phyloP scores from a whole-genome alignment of 257 asterid species.

The Solanum medicagineum region DNA sequence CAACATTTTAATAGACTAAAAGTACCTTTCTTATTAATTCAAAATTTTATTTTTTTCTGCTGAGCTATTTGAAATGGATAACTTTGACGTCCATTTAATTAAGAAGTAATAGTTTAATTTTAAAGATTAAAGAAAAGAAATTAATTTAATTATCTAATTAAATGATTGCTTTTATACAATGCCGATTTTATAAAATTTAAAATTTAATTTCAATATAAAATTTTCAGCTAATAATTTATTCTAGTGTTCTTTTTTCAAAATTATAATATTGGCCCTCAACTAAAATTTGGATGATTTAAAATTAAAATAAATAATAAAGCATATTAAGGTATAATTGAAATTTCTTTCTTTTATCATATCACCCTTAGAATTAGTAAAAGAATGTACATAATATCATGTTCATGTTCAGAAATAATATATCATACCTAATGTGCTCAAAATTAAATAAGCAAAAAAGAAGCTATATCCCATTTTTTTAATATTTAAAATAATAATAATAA shows the following conservation, averaged over 20 bases:
- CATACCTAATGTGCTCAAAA: too few relatives aligned
- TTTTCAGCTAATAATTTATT: not conserved
- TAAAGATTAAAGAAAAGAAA: not conserved
- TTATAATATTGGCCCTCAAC: not conserved
- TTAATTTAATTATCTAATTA: not conserved
- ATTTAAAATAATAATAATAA: too few relatives aligned
- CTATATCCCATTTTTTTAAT: too few relatives aligned
- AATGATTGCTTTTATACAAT: not conserved
- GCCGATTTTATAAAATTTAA: not conserved
- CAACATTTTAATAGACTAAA: too few relatives aligned
- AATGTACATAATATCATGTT: too few relatives aligned
- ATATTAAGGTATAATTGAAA: not conserved
- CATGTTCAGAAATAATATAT: too few relatives aligned
- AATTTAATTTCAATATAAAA: not conserved
- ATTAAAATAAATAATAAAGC: not conserved
- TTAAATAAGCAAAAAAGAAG: too few relatives aligned
- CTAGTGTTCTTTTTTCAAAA: not conserved
- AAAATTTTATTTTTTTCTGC: not conserved
- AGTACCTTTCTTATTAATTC: too few relatives aligned
- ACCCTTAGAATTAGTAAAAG: not conserved
- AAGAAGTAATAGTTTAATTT: not conserved
- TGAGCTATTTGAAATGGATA: not conserved
- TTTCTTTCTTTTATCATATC: not conserved
- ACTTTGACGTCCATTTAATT: not conserved
- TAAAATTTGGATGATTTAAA: not conserved